Base-by-base conservation (phyloP, 1,284 basidiomycete genomes). In the Ceratobasidium sp. region DNA sequence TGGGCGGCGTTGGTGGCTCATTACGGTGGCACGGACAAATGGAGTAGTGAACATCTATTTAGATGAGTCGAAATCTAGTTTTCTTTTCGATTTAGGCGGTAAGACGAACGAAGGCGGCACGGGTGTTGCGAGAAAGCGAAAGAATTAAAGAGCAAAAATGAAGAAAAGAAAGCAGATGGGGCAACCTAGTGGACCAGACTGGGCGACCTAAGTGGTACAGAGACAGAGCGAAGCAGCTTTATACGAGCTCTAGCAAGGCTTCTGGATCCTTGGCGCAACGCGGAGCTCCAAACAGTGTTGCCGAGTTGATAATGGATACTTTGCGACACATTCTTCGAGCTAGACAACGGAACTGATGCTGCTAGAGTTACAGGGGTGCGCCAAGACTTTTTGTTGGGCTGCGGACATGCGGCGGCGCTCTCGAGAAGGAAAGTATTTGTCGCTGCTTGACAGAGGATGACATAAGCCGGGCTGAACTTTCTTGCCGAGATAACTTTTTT, bases 111-210 rank as follows among this genome's bases (percentile, higher is more conserved):
- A 3, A 10, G 26, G 26, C 42, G 20, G 12, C 18, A 63, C 12
- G 20, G 61, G 42, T 61, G 56, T 49, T 42, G 51, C 42, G 39
- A 63, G 49, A 40, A 23, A 3, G 49, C 13, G 61, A 42, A 61
- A 64, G 49, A 64, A 72, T 9, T 3, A 72, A 71, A 42, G 55
- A 76, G 51, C 49, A 64, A 55, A 76, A 49, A n/a, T 39, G 26
- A 55, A 55, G 55, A 46, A 76, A 66, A 39, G 72, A 66, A 76
- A 76, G 72, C 72, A 76, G 72, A 76, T 76, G 61, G 72, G 53
- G 72, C 28, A 76, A 33, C 72, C 72, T 55, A 76, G 72, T 76
- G 72, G 72, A 76, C 72, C 72, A 76, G 72, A 76, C 72, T 66
- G 72, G 72, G 71, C 61, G 61, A 76, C 72, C 72, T 64, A n/a